These are phyloP conservation scores for Lecanosticta acicola DNA, from an alignment of 2,329 filamentous ascomycete species.

Conservation along the genomic window DNA sequence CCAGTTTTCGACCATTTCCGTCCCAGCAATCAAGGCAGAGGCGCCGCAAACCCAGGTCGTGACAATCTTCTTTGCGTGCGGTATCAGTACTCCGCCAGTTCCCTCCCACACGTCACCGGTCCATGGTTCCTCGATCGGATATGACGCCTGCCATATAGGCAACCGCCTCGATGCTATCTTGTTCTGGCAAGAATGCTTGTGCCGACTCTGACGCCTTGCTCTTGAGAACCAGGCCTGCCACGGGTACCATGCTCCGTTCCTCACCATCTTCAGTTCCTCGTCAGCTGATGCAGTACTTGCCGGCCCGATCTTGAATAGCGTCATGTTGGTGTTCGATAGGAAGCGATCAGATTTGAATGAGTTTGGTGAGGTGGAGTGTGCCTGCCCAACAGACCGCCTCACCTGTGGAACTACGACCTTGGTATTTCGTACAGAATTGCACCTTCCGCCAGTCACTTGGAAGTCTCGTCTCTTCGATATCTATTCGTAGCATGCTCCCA, in stretches of 20 bases:
- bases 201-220: constrained; percentile 12
- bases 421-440: too few relatives aligned
- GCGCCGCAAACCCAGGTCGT: constrained; percentile 4
- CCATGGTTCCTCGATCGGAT: too few relatives aligned
- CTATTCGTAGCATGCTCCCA: too few relatives aligned
- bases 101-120: constrained; percentile 10
- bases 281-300: constrained; percentile 14
- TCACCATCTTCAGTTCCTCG: constrained; percentile 2
- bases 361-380: constrained; percentile 2
- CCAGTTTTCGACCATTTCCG: constrained; percentile 15
- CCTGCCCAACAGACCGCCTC: neutral
- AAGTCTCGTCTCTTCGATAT: too few relatives aligned
- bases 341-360: constrained; percentile 5
- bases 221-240: constrained; percentile 12
- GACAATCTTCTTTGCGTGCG: constrained; percentile 9
- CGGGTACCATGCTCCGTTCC: constrained; percentile 5
- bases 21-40: constrained; percentile 18
- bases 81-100: constrained; percentile 11
- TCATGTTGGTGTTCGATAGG: constrained; percentile 7
- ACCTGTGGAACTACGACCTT: neutral
- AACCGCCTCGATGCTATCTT: constrained; percentile 15
- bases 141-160: constrained; percentile 17
- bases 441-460: too few relatives aligned
- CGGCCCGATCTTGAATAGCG: constrained; percentile 1
- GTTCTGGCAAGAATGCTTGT: constrained; percentile 59